Percentiles rank a stretch among this genome's conserved stretches.
phyloP scores from a whole-genome alignment of 352 stramenopile genomes.

The Aphanomyces invadans region DNA sequence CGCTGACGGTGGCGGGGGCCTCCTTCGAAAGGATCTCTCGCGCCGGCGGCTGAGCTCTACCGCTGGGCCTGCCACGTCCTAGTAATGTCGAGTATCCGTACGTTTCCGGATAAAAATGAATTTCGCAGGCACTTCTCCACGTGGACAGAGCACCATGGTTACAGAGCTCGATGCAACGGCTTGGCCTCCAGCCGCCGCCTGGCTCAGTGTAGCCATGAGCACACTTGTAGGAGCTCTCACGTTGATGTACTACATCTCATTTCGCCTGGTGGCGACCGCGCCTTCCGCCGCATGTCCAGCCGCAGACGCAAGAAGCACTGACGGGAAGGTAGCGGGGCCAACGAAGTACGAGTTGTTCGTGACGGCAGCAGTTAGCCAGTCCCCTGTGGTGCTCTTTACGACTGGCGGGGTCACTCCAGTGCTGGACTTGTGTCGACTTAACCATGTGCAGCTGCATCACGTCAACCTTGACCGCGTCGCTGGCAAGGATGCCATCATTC shows the following conservation, averaged over 20 bases:
- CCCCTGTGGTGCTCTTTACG: conserved; percentile 10
- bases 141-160: too few species aligned
- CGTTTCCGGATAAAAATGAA: not conserved
- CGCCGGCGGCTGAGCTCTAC: not conserved
- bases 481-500: not conserved
- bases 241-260: not conserved
- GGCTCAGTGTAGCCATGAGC: not conserved
- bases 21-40: not conserved
- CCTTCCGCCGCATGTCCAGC: not conserved
- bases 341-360: conserved; percentile 20
- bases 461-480: conserved; percentile 8
- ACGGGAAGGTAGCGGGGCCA: not conserved
- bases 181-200: too few species aligned
- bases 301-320: not conserved
- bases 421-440: not conserved
- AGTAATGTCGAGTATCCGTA: not conserved
- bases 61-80: not conserved
- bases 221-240: not conserved
- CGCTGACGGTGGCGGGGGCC: not conserved
- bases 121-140: too few species aligned
- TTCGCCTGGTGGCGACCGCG: not conserved
- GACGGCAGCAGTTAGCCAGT: not conserved
- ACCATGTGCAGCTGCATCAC: not conserved
- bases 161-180: too few species aligned
- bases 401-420: not conserved